Evolutionary conservation across 345 rosid genomes (phyloP), one percentile per base, ranked within the genome.

Genomic region (Angophora floribunda): DNA sequence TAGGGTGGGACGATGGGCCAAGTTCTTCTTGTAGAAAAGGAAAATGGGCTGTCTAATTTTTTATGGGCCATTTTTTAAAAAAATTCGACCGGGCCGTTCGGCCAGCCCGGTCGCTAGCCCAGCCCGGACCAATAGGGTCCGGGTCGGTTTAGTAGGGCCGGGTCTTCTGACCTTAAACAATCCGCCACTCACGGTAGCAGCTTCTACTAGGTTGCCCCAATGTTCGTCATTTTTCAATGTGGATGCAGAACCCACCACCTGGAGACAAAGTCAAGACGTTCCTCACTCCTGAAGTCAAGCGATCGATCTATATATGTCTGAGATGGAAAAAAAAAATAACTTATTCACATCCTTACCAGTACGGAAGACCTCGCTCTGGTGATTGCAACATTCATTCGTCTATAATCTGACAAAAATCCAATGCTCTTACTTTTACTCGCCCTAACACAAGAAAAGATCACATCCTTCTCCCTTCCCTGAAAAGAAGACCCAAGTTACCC

Each of bases 401-500:
- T 92, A 89, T 92, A 94, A 90, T 98, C 99, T 24, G 98, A 91
- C 63, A 98, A 94, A 89, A 97, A 98, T 13, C 99, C 99, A 49
- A 98, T 98, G 82, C 94, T 88, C 88, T 95, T 91, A 85, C 92
- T 91, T 85, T 93, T 90, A 21, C 90, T 97, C 89, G 99, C 96
- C 91, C 99, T 97, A 45, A 98, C 99, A 90, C 98, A 97, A 16
- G 99, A 96, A 89, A 98, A 97, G 79, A 98, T 97, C 26, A 98
- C 97, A 89, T 96, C 99, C 90, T 97, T 97, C 89, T 98, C 99
- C 90, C 99, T 94, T 57, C 99, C 99, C 99, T 96, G 93, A n/a
- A 85, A 86, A 44, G 51, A 86, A 47, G 51, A 41, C 10, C 47
- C 10, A 13, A 36, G 7, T 75, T 19, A 75, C 82, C 82, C 49